Evolutionary conservation across 805 yeast species (phyloP), one percentile per base, ranked within the genome.

Genomic region (Candida multigemmis): DNA sequence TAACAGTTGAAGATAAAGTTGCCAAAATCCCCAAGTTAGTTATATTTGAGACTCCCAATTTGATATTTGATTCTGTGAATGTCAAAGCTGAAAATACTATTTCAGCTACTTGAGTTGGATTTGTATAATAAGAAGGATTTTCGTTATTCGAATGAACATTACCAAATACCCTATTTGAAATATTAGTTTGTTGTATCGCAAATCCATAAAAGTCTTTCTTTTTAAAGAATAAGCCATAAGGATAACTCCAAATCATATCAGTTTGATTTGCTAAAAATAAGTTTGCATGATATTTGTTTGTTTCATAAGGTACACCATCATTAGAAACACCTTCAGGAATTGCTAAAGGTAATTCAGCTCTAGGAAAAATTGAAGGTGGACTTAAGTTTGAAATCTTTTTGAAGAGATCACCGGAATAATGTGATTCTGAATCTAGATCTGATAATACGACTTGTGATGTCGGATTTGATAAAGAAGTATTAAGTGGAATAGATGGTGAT

Each of bases 211-310:
- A 65, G 27, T 43, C 48, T 9, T 48, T 51, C 5, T 51, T 52
- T 30, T 65, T 61, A 68, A 74, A 72, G 65, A 70, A 77, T 25
- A 76, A 46, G 2, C 71, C 63, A 44, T 78, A 82, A 12, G 94
- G 93, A 40, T 72, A 75, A 7, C 79, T 64, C 56, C 68, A 80
- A 4, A 68, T 68, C 26, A 74, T 66, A 26, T 62, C 57, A 14
- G 60, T 53, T 49, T 75, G 84, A 26, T 50, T 52, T 13, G 60
- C 77, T 13, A 79, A 55, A 37, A 76, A 53, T 42, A 80, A 44
- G 47, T 83, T 82, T 19, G 73, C 69, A 52, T 70, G 80, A 50
- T 82, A 83, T 53, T 80, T 82, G 60, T 83, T 82, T 14, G 94
- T 84, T 42, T 76, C 74, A 33, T 68, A 62, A 8, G 66, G 68